These are phyloP conservation scores for Aspergillus pseudoglaucus DNA, from an alignment of 2,329 filamentous ascomycete species.

Conservation along the genomic window DNA sequence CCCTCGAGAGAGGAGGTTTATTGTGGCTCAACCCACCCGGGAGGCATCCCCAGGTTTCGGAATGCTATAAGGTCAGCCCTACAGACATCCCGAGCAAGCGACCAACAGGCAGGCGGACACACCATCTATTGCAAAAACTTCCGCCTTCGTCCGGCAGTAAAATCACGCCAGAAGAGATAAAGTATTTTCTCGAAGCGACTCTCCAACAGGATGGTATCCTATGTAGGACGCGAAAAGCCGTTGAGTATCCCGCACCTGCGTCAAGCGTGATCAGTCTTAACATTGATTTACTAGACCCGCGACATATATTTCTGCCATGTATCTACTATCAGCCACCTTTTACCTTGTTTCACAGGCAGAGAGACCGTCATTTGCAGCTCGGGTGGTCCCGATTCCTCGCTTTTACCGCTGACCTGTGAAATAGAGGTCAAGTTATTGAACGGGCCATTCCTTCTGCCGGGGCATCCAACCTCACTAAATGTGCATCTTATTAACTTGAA, in stretches of 20 bases:
- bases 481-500: slow-evolving; percentile 6
- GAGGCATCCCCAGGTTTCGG: slow-evolving; percentile 4
- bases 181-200: slow-evolving; percentile 6
- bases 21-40: too few relatives aligned
- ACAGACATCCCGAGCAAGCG: background rate
- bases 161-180: slow-evolving; percentile 4
- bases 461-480: slow-evolving; percentile 7
- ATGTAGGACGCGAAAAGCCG: slow-evolving; percentile 2
- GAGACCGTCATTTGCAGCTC: background rate
- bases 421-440: slow-evolving; percentile 8
- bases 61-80: slow-evolving; percentile 6
- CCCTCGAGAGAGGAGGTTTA: too few relatives aligned
- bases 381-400: background rate
- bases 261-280: background rate
- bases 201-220: slow-evolving; percentile 3
- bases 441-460: slow-evolving; percentile 9
- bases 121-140: slow-evolving; percentile 8
- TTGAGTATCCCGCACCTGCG: slow-evolving; percentile 1
- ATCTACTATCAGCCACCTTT: background rate
- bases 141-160: slow-evolving; percentile 7
- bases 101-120: background rate
- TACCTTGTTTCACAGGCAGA: background rate
- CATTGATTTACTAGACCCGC: background rate
- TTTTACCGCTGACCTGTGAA: slow-evolving; percentile 1
- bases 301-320: slow-evolving; percentile 1